phyloP scores from a whole-genome alignment of 768 basidiomycete genomes.

The Porphyrellus cyaneotinctus region DNA sequence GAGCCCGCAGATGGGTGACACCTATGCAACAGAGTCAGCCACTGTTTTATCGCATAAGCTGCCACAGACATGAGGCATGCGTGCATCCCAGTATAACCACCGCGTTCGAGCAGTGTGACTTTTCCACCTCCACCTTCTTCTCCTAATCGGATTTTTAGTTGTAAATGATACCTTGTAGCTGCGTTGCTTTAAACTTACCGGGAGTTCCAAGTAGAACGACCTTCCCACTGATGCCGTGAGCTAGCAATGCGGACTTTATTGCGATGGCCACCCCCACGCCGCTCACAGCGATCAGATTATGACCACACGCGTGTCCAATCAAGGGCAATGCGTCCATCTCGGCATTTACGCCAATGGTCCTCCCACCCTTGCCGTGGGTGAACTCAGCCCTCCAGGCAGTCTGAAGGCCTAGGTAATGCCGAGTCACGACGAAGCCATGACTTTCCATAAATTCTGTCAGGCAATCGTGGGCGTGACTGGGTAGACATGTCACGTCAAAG shows the following conservation, averaged over 20 bases:
- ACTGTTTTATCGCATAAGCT: slow-evolving; percentile 5
- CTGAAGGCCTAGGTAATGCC: slow-evolving; percentile 61
- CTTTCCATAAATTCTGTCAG: slow-evolving; percentile 63
- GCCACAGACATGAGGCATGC: slow-evolving; percentile 63
- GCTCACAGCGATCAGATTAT: slow-evolving; percentile 78
- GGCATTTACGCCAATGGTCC: slow-evolving; percentile 72
- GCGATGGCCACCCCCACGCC: slow-evolving; percentile 74
- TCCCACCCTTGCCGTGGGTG: slow-evolving; percentile 52
- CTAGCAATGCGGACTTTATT: slow-evolving; percentile 62
- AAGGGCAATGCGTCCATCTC: slow-evolving; percentile 66
- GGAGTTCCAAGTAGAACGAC: slow-evolving; percentile 77
- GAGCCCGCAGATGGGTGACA: slow-evolving; percentile 67
- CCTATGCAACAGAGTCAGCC: slow-evolving; percentile 39
- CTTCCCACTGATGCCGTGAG: slow-evolving; percentile 59
- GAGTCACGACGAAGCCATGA: slow-evolving; percentile 68
- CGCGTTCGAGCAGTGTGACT: slow-evolving; percentile 64
- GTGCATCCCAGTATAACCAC: slow-evolving; percentile 80
- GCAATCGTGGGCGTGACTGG: slow-evolving; percentile 67
- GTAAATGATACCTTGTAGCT: background rate
- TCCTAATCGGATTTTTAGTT: slow-evolving; percentile 37
- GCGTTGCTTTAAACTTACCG: slow-evolving; percentile 35
- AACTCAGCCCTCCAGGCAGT: slow-evolving; percentile 81
- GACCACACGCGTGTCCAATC: slow-evolving; percentile 68
- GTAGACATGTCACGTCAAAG: slow-evolving; percentile 7
- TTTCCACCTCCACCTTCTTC: slow-evolving; percentile 83